These are phyloP conservation scores for Hyparrhenia diplandra DNA, from an alignment of 176 grass and related monocot genomes.

Conservation along the genomic window DNA sequence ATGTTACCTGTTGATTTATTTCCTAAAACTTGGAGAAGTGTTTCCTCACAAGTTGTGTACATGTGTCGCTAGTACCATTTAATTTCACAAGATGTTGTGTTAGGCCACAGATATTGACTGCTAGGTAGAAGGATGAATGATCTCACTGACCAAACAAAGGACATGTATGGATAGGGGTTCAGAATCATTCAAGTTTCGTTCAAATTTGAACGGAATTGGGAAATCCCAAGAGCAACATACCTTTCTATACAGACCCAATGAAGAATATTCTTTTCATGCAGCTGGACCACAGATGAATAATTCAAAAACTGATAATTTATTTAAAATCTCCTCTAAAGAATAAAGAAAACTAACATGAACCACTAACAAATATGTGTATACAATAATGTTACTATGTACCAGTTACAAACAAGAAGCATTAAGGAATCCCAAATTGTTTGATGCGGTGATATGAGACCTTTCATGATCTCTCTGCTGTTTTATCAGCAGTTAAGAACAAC, in stretches of 20 bases:
- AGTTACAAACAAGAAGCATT: neutral
- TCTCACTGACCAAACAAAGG: slow-evolving; percentile 3
- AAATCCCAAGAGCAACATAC: too few species aligned
- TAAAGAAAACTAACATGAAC: slow-evolving; percentile 6
- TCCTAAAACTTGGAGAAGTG: slow-evolving; percentile 10
- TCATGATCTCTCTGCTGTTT: slow-evolving; percentile 4
- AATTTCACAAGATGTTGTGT: neutral
- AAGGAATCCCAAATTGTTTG: slow-evolving; percentile 12
- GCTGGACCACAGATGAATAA: neutral
- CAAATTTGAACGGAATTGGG: neutral
- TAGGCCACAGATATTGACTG: neutral
- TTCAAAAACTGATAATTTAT: neutral
- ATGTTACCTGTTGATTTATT: neutral
- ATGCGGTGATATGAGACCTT: neutral
- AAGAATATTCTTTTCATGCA: neutral
- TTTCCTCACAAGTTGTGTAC: neutral
- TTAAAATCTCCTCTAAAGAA: neutral
- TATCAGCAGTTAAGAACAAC: slow-evolving; percentile 16
- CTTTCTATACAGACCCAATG: neutral
- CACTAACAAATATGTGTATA: neutral
- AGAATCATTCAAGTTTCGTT: neutral
- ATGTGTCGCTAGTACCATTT: neutral
- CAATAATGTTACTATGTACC: neutral
- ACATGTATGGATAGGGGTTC: neutral
- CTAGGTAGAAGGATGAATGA: neutral